These are phyloP conservation scores for Phyllostachys edulis DNA, from an alignment of 176 grass and related monocot species.

Conservation along the genomic window DNA sequence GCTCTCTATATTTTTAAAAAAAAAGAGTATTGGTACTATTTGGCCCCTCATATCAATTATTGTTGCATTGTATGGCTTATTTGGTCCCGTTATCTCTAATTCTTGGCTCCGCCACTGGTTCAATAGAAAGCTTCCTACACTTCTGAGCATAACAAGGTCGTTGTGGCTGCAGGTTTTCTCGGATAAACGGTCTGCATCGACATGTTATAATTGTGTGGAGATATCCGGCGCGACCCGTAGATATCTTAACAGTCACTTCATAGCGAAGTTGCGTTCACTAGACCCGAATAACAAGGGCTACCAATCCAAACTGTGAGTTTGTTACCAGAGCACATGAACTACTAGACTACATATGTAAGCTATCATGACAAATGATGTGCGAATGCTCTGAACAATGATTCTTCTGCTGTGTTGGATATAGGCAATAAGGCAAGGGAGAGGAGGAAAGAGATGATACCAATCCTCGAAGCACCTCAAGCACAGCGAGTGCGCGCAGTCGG, in stretches of 20 bases:
- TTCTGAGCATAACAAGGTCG: neutral
- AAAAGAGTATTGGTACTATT: neutral
- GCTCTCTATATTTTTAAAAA: neutral
- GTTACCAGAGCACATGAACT: neutral
- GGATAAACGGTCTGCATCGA: neutral
- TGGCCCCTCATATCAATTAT: neutral
- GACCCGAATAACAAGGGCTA: neutral
- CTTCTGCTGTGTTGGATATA: neutral
- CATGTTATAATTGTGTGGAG: neutral
- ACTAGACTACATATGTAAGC: neutral
- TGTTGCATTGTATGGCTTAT: neutral
- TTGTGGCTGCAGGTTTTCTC: neutral
- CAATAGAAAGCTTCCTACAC: neutral
- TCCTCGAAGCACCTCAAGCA: constrained; percentile 55
- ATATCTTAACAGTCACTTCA: too few species aligned
- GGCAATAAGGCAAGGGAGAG: neutral
- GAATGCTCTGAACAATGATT: neutral
- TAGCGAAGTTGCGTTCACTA: neutral
- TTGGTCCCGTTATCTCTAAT: neutral
- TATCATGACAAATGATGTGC: neutral
- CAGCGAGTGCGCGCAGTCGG: constrained; percentile 50
- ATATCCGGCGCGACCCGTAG: too few species aligned
- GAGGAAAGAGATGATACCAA: constrained; percentile 31
- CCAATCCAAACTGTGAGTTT: neutral
- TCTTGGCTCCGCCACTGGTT: neutral